A percentile compares a stretch with the other conserved stretches of the same genome.
Evolutionary conservation across 192 early-diverging fungal species (phyloP).

Genomic region (Rhizophagus prolifer): DNA sequence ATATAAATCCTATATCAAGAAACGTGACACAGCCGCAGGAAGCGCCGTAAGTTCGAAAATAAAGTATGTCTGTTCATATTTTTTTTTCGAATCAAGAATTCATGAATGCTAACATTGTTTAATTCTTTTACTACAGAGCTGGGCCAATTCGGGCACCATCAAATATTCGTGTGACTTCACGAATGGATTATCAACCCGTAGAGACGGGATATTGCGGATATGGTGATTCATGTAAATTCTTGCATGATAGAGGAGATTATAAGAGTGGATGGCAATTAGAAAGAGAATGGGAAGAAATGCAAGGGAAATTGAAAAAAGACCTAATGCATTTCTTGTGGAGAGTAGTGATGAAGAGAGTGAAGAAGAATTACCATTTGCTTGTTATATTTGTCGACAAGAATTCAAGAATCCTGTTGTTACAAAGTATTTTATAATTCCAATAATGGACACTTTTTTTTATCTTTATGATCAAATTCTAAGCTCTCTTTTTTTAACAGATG

Average conservation of each 20-base stretch:
- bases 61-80: slow-evolving; percentile 29
- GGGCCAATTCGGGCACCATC: slow-evolving; percentile 72
- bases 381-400: slow-evolving; percentile 86
- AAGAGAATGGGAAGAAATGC: slow-evolving; percentile 91
- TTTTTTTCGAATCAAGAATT: background rate
- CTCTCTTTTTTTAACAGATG: slow-evolving; percentile 52
- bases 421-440: slow-evolving; percentile 43
- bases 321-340: slow-evolving; percentile 46
- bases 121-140: slow-evolving; percentile 41
- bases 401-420: slow-evolving; percentile 91
- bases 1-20: slow-evolving; percentile 63
- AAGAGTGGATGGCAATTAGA: slow-evolving; percentile 98
- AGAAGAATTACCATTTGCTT: slow-evolving; percentile 93
- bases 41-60: slow-evolving; percentile 53
- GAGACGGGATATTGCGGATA: slow-evolving; percentile 94
- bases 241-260: slow-evolving; percentile 97
- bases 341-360: slow-evolving; percentile 55
- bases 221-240: slow-evolving; percentile 96
- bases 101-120: slow-evolving; percentile 20
- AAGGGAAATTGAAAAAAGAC: slow-evolving; percentile 60
- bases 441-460: background rate
- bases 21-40: slow-evolving; percentile 48
- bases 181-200: slow-evolving; percentile 96
- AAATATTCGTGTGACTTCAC: slow-evolving; percentile 75
- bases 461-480: background rate